Percentiles rank a stretch among this genome's conserved stretches.
Conservation (phyloP, 495 filamentous ascomycete species). For the Neurospora sp. region DNA sequence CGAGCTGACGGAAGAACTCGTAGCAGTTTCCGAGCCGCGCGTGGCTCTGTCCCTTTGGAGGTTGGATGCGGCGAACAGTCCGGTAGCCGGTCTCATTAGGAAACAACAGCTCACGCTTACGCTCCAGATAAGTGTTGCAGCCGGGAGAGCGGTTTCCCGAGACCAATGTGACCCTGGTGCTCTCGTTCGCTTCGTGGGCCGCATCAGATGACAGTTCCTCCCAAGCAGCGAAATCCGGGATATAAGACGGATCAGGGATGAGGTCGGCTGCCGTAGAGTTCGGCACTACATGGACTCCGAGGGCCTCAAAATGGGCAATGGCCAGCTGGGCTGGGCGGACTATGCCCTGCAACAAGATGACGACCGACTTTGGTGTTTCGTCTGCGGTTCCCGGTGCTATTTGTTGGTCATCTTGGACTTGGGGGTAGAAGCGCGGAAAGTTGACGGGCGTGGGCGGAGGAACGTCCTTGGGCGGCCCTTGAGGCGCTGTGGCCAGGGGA, state of each 20-base stretch:
- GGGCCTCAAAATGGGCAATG: slow-evolving; percentile 36
- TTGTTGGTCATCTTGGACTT: slow-evolving; percentile 9
- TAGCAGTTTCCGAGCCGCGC: slow-evolving; percentile 45
- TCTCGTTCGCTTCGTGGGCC: slow-evolving; percentile 30
- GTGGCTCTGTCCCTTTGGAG: slow-evolving; percentile 34
- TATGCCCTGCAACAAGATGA: slow-evolving; percentile 34
- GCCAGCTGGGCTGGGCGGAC: slow-evolving; percentile 37
- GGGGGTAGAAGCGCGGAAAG: slow-evolving; percentile 36
- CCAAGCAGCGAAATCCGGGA: slow-evolving; percentile 39
- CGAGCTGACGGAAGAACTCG: slow-evolving; percentile 47
- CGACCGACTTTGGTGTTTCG: slow-evolving; percentile 22
- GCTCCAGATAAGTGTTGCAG: slow-evolving; percentile 40
- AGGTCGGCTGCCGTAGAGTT: slow-evolving; percentile 33
- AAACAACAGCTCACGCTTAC: slow-evolving; percentile 39
- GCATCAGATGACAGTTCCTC: slow-evolving; percentile 33
- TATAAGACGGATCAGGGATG: slow-evolving; percentile 35
- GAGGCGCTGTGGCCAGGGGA: slow-evolving; percentile 15
- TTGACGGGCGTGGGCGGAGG: slow-evolving; percentile 43
- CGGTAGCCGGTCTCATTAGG: slow-evolving; percentile 41
- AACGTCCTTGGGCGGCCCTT: slow-evolving; percentile 33
- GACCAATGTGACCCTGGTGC: slow-evolving; percentile 30
- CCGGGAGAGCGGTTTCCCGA: slow-evolving; percentile 40
- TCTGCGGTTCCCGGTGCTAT: not conserved
- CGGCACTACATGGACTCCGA: slow-evolving; percentile 38
- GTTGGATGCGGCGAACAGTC: slow-evolving; percentile 39